Evolutionary conservation across 345 rosid species (phyloP).

Genomic region (Citrus hindsii): DNA sequence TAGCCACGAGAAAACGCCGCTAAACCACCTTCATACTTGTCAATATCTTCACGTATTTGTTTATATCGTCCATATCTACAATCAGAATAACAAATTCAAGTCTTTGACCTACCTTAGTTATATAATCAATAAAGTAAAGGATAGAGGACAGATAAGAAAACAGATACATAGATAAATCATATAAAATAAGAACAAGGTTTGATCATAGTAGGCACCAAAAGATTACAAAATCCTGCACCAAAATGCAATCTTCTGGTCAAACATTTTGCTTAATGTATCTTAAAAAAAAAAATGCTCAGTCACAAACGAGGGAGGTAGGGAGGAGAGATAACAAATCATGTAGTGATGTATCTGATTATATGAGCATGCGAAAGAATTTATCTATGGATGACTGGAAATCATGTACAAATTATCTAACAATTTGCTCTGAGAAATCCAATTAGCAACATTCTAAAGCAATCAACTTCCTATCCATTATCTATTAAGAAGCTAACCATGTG

Average conservation of each 20-base stretch:
- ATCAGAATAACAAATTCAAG: conserved; percentile 6
- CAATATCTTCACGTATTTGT: conserved; percentile 66
- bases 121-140: conserved; percentile 9
- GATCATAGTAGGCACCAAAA: not conserved
- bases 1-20: conserved; percentile 94
- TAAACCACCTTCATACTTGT: conserved; percentile 81
- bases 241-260: not conserved
- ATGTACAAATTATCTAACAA: not conserved
- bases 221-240: not conserved
- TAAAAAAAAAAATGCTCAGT: not conserved
- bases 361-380: not conserved
- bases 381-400: not conserved
- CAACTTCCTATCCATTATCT: not conserved
- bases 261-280: not conserved
- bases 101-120: conserved; percentile 1
- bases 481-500: not conserved
- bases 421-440: not conserved
- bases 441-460: not conserved
- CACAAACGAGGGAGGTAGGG: not conserved
- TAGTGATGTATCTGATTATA: not conserved
- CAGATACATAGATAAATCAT: not conserved
- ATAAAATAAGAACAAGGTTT: not conserved
- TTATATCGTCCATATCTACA: conserved; percentile 65
- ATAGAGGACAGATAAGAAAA: not conserved
- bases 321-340: not conserved